Evolutionary conservation across 305 asterid species (phyloP).

Genomic region (Fraxinus xanthoxyloides): DNA sequence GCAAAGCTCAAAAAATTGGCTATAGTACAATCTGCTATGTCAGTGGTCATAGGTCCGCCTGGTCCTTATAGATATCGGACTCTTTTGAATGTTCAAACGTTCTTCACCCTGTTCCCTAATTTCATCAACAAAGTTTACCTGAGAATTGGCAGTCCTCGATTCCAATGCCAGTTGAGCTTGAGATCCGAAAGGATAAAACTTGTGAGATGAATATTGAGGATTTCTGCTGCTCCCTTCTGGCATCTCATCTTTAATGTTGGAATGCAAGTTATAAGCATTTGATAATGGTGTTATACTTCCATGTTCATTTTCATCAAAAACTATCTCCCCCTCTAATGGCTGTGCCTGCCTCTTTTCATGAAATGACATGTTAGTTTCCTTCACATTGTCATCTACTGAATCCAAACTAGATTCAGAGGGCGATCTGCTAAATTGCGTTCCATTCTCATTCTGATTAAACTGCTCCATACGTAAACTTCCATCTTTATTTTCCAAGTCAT

Average conservation of each 20-base stretch:
- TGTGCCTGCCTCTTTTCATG: constrained; percentile 22
- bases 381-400: constrained; percentile 30
- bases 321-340: constrained; percentile 10
- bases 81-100: constrained; percentile 35
- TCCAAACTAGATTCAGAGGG: constrained; percentile 50
- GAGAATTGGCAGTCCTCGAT: not conserved
- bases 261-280: not conserved
- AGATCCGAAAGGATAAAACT: constrained; percentile 1
- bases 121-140: not conserved
- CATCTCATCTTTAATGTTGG: not conserved
- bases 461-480: constrained; percentile 2
- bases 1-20: constrained; percentile 1
- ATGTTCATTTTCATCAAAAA: constrained; percentile 33
- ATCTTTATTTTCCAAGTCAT: constrained; percentile 25
- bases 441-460: constrained; percentile 6
- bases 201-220: constrained; percentile 10
- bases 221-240: constrained; percentile 13
- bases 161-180: not conserved
- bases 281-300: not conserved
- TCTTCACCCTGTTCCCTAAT: constrained; percentile 17
- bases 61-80: constrained; percentile 52
- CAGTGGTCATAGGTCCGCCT: constrained; percentile 29
- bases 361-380: constrained; percentile 7
- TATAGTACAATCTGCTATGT: not conserved
- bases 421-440: constrained; percentile 27